phyloP scores from a whole-genome alignment of 192 early-diverging fungal species.

The Podila clonocystis region DNA sequence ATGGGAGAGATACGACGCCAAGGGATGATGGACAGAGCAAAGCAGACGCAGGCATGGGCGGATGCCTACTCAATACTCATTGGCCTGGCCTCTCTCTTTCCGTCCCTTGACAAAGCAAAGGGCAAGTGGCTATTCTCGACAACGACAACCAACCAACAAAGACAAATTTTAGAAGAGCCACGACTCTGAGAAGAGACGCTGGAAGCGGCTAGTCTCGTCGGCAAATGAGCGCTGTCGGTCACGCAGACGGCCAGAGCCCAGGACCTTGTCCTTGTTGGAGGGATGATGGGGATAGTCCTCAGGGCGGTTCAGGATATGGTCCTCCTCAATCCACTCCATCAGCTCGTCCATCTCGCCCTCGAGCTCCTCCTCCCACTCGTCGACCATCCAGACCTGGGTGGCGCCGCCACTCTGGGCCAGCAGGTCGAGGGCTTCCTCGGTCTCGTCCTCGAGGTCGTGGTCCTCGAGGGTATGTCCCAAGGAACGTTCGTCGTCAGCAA shows the following conservation, averaged over 20 bases:
- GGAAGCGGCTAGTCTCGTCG: slow-evolving; percentile 34
- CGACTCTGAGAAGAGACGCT: slow-evolving; percentile 38
- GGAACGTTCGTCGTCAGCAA: neutral
- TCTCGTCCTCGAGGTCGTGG: slow-evolving; percentile 3
- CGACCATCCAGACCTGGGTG: slow-evolving; percentile 38
- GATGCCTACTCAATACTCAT: no score
- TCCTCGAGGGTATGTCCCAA: neutral
- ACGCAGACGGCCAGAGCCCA: slow-evolving; percentile 17
- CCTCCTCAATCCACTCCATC: slow-evolving; percentile 44
- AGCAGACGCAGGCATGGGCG: no score
- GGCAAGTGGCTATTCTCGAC: neutral
- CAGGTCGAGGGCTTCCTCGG: neutral
- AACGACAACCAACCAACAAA: neutral
- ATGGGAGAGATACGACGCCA: neutral
- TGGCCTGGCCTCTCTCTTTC: no score
- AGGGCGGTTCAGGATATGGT: neutral
- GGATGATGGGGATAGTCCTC: neutral
- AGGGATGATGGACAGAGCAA: slow-evolving; percentile 5
- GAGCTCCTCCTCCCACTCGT: slow-evolving; percentile 52
- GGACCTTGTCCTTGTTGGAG: slow-evolving; percentile 1
- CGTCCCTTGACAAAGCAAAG: neutral
- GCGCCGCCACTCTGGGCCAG: no score
- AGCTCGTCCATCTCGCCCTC: slow-evolving; percentile 46
- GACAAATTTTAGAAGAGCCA: slow-evolving; percentile 38
- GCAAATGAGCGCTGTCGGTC: slow-evolving; percentile 24